Conservation (phyloP, 2,329 filamentous ascomycete species). For the Fusarium euwallaceae region DNA sequence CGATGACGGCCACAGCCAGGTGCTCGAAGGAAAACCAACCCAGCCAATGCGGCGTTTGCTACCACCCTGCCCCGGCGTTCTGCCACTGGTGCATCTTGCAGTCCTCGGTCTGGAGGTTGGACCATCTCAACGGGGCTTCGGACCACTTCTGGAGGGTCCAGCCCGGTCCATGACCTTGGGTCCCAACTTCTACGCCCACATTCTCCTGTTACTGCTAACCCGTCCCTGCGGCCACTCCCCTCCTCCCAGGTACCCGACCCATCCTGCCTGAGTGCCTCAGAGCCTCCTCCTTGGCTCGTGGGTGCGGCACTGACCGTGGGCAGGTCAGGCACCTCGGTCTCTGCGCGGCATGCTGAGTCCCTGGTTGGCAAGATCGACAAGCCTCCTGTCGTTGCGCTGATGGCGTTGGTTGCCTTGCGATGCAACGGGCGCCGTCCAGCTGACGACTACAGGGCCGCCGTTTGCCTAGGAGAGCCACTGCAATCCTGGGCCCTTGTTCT, state of each 20-base stretch:
- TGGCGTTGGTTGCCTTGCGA: conserved; percentile 8
- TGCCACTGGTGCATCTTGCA: conserved; percentile 24
- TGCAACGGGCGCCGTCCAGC: conserved; percentile 13
- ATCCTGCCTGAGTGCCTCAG: neutral
- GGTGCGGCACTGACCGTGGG: neutral
- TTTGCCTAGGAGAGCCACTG: conserved; percentile 14
- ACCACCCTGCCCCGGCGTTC: conserved; percentile 28
- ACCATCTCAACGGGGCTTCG: conserved; percentile 31
- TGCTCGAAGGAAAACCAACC: conserved; percentile 9
- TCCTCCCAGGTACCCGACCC: conserved; percentile 10
- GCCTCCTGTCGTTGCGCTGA: conserved; percentile 8
- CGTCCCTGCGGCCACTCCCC: conserved; percentile 12
- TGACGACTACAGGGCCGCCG: conserved; percentile 6
- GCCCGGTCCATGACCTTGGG: conserved; percentile 36
- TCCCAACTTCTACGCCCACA: conserved; percentile 16
- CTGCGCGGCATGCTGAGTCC: conserved; percentile 13
- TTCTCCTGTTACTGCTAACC: neutral
- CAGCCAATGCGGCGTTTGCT: conserved; percentile 31
- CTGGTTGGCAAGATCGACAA: conserved; percentile 9
- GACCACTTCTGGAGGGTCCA: conserved; percentile 39
- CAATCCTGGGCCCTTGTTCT: neutral
- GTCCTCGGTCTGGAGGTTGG: conserved; percentile 22
- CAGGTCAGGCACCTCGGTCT: neutral
- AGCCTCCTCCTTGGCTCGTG: conserved; percentile 5
- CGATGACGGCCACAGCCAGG: conserved; percentile 12